Evolutionary conservation across 2,329 filamentous ascomycete genomes (phyloP), one percentile per base, ranked within the genome.

Genomic region (Polytolypa hystricis): DNA sequence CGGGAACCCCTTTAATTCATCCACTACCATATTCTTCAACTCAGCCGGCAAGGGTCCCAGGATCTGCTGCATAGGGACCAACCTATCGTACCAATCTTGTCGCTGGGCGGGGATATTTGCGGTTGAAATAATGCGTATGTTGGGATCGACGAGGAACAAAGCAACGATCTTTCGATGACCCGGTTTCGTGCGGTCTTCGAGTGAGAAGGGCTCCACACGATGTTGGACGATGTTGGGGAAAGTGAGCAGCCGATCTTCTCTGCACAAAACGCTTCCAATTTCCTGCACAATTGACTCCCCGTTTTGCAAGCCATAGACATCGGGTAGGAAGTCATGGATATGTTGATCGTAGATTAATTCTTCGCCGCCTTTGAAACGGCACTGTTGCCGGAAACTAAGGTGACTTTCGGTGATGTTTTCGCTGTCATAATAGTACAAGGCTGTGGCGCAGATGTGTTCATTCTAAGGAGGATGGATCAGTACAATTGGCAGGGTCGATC

Each of bases 391-490:
- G 46, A 80, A 77, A 0, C 56, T 54, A 1, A 80, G 60, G 3
- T 50, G 53, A 41, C 60, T 70, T 1, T 70, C 57, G 0, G 72
- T 74, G 37, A 80, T 69, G 51, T 82, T 82, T 1, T 77, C 65
- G 37, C 55, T 60, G 44, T 77, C 72, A 45, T 76, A 76, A 53
- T 81, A 81, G 58, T 77, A 81, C 2, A 82, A 58, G 0, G 76
- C 72, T 0, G 74, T 77, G 0, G 74, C 74, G 40, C 66, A 68
- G 18, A 82, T 81, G 40, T 68, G 69, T 49, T 81, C 77, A 46
- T 81, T 80, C 52, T 56, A 36, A 10, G 16, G 9, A 3, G 23
- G 23, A 26, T 26, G 23, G 23, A 26, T 26, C 10, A 26, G 12
- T 26, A 3, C 5, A 26, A 26, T 4, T 12, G 23, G 23, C 10